phyloP scores from a whole-genome alignment of 2,329 filamentous ascomycete species.

The Alternaria alternata region DNA sequence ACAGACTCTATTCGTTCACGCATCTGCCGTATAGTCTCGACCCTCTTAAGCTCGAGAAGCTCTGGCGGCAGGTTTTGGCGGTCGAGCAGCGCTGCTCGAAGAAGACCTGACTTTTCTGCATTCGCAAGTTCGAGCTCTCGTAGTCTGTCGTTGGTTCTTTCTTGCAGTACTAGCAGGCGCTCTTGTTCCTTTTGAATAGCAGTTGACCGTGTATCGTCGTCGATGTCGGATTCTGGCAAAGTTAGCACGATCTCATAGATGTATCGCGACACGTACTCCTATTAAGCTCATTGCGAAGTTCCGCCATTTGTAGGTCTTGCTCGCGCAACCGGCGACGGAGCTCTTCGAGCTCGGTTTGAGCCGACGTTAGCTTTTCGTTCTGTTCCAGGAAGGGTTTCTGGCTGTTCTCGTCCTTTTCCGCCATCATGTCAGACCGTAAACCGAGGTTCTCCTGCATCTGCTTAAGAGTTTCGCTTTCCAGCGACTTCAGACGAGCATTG shows the following conservation, averaged over 20 bases:
- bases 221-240: slow-evolving; percentile 37
- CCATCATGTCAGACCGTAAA: slow-evolving; percentile 49
- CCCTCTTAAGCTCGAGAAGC: slow-evolving; percentile 42
- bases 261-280: slow-evolving; percentile 32
- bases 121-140: slow-evolving; percentile 47
- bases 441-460: slow-evolving; percentile 53
- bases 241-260: slow-evolving; percentile 2
- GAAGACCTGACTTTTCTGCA: slow-evolving; percentile 46
- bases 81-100: slow-evolving; percentile 45
- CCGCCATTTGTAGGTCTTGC: slow-evolving; percentile 47
- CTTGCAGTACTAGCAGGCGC: slow-evolving; percentile 45
- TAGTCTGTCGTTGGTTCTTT: slow-evolving; percentile 45
- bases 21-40: slow-evolving; percentile 44
- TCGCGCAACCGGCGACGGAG: slow-evolving; percentile 45
- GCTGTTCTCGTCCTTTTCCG: slow-evolving; percentile 45
- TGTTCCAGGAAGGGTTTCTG: slow-evolving; percentile 51
- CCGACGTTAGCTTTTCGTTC: slow-evolving; percentile 48
- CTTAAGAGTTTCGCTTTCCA: slow-evolving; percentile 53
- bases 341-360: slow-evolving; percentile 47
- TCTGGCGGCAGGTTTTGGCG: slow-evolving; percentile 44
- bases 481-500: slow-evolving; percentile 44
- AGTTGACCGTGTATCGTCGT: slow-evolving; percentile 40
- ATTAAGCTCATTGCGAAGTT: slow-evolving; percentile 48
- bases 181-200: slow-evolving; percentile 47
- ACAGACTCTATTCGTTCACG: slow-evolving; percentile 46